A percentile compares a stretch with the other conserved stretches of the same genome.
phyloP scores from a whole-genome alignment of 495 filamentous ascomycete genomes.

The Neurospora sp. region DNA sequence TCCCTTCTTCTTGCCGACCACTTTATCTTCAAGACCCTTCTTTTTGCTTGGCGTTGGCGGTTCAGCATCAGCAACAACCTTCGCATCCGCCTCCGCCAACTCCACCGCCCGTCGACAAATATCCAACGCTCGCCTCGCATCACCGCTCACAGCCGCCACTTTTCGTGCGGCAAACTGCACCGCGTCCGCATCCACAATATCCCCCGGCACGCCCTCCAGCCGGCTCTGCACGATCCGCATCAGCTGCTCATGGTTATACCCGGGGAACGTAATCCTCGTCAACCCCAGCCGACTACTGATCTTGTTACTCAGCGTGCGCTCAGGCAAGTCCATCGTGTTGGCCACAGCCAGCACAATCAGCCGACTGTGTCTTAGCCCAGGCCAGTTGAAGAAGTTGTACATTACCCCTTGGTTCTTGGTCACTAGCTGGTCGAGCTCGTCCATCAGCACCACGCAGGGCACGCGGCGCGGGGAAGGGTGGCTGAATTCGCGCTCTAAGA shows the following conservation, averaged over 20 bases:
- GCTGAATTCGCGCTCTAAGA: slow-evolving; percentile 86
- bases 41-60: slow-evolving; percentile 7
- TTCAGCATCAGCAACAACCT: slow-evolving; percentile 59
- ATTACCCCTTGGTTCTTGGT: slow-evolving; percentile 97
- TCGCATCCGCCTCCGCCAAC: slow-evolving; percentile 69
- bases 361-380: slow-evolving; percentile 77
- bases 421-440: slow-evolving; percentile 95
- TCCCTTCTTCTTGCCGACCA: slow-evolving; percentile 11
- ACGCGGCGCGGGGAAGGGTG: slow-evolving; percentile 81
- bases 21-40: background rate
- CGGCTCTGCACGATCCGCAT: slow-evolving; percentile 94
- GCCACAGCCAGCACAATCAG: slow-evolving; percentile 95
- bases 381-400: slow-evolving; percentile 99
- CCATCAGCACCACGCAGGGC: slow-evolving; percentile 97
- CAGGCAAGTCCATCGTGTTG: slow-evolving; percentile 98
- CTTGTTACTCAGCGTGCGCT: slow-evolving; percentile 94
- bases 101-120: slow-evolving; percentile 95
- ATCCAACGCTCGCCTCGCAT: slow-evolving; percentile 85
- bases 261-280: slow-evolving; percentile 90
- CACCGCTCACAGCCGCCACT: slow-evolving; percentile 91
- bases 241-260: slow-evolving; percentile 95
- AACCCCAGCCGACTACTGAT: slow-evolving; percentile 87
- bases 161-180: slow-evolving; percentile 95
- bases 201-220: slow-evolving; percentile 73
- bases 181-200: slow-evolving; percentile 87